These are phyloP conservation scores for Garcia nutans DNA, from an alignment of 345 rosid species.

Conservation along the genomic window DNA sequence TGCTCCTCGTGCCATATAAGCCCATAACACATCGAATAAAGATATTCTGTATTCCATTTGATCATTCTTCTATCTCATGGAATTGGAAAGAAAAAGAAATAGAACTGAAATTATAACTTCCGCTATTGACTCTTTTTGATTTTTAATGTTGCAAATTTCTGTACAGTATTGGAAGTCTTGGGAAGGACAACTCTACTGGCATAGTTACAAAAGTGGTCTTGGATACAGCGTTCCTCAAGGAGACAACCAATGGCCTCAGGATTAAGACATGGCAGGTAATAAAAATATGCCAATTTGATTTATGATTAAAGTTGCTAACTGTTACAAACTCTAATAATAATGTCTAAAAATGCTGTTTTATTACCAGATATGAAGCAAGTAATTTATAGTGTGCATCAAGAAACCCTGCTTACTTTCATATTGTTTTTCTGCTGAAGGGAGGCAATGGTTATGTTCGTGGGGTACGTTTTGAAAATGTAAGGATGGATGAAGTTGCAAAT, in stretches of 20 bases:
- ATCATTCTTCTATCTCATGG: not conserved
- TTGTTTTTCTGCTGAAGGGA: conserved; percentile 47
- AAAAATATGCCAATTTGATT: conserved; percentile 3
- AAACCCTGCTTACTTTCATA: not conserved
- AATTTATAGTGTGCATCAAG: not conserved
- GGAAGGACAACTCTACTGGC: conserved; percentile 73
- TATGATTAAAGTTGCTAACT: not conserved
- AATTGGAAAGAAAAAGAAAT: not conserved
- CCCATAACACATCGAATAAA: too few relatives aligned
- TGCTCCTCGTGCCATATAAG: too few relatives aligned
- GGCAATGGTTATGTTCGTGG: conserved; percentile 90
- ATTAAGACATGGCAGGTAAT: conserved; percentile 99
- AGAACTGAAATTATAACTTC: not conserved
- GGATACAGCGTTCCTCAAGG: conserved; percentile 73
- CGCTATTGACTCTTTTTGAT: not conserved
- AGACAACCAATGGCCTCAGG: conserved; percentile 88
- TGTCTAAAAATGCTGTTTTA: not conserved
- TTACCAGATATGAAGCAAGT: not conserved
- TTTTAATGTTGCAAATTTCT: not conserved
- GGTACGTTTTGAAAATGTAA: conserved; percentile 73
- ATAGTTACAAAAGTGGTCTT: conserved; percentile 77
- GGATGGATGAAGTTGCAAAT: conserved; percentile 76
- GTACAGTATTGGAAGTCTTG: conserved; percentile 89
- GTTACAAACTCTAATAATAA: not conserved
- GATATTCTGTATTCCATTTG: not conserved